Base-by-base conservation (phyloP, 177 flowering plant species). In the Tripterygium wilfordii region DNA sequence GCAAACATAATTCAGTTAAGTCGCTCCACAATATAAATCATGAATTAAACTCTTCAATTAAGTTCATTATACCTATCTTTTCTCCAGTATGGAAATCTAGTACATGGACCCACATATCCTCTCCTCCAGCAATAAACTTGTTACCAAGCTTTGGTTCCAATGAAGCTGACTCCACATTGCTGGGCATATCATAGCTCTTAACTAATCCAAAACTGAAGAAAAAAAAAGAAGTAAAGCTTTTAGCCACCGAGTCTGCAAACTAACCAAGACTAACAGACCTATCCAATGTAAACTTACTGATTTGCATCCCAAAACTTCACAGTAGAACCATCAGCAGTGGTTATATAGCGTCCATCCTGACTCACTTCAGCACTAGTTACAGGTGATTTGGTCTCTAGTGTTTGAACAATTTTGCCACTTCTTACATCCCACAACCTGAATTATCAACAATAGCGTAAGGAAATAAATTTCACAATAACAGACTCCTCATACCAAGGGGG, bases 221-320 rank as follows among this genome's bases (percentile, higher is more conserved):
- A n/a, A 22, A 19, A n/a, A 40, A 21, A 10, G 12, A 36, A 31
- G 27, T 13, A 42, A 18, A 17, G 33, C 42, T 26, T 27, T 18
- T 36, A 20, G 6, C 19, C 17, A n/a, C 27, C 21, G 32, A 3
- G 22, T 38, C 42, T 18, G 17, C 17, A 4, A 29, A 42, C 18
- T 20, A n/a, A 15, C 43, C 43, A 14, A 25, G 1, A 18, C 5
- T 10, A 20, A 16, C 27, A 36, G n/a, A 17, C 37, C 16, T 5
- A 17, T 2, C 3, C 24, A 50, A 21, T 18, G 14, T n/a, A 0
- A 44, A 70, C 92, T 71, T 72, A 94, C 99, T 90, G 82, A 64
- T 94, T 94, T 54, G 97, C 96, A 75, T 94, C 99, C 99, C 97
- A 90, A 40, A 94, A 94, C 65, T 79, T 90, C 38, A 94, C 96